Conservation (phyloP, 2,329 filamentous ascomycete species). For the Cladophialophora psammophila region DNA sequence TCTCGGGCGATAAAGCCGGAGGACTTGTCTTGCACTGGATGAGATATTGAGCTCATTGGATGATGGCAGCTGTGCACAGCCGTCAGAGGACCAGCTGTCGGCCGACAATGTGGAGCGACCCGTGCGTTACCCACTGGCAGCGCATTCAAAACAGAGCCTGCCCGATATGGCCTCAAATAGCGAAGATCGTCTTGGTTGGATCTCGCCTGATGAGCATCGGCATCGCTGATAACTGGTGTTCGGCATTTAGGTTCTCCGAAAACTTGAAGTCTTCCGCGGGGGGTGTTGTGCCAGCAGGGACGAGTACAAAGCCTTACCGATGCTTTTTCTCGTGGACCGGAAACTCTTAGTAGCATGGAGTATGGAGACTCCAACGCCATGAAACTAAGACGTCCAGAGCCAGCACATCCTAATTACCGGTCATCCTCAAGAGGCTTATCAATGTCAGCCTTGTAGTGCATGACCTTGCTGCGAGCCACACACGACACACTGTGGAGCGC, state of each 20-base stretch:
- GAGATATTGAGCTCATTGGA: background rate
- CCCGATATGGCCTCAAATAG: background rate
- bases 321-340: background rate
- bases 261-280: background rate
- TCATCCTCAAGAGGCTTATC: constrained; percentile 3
- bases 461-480: background rate
- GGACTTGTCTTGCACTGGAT: background rate
- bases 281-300: background rate
- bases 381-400: background rate
- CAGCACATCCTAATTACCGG: background rate
- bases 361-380: background rate
- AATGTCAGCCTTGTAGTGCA: background rate
- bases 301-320: background rate
- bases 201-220: background rate
- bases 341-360: background rate
- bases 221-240: background rate
- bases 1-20: background rate
- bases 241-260: background rate
- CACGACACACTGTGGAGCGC: background rate
- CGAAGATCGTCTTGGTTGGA: background rate
- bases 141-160: background rate
- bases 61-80: background rate
- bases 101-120: background rate
- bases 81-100: background rate
- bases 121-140: background rate